phyloP scores from a whole-genome alignment of 768 basidiomycete species.

The Podaxis rugospora region DNA sequence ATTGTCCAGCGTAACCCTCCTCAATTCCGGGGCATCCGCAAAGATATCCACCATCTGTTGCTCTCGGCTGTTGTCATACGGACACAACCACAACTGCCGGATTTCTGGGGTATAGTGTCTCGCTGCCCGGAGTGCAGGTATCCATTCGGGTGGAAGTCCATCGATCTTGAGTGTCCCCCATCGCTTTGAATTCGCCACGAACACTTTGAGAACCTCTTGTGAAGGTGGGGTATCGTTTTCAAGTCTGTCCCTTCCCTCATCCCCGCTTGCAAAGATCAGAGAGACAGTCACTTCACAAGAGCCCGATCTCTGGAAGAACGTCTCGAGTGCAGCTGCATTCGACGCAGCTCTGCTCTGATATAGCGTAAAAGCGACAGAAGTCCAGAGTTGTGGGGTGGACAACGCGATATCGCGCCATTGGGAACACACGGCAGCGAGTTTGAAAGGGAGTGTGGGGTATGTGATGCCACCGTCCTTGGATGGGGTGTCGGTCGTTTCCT shows the following conservation, averaged over 20 bases:
- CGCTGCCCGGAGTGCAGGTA: background rate
- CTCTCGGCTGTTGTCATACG: conserved; percentile 8
- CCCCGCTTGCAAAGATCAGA: conserved; percentile 4
- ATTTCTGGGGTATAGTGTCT: background rate
- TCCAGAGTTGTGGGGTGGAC: conserved; percentile 9
- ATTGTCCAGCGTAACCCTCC: conserved; percentile 5
- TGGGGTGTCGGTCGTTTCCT: background rate
- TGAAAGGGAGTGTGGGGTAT: conserved; percentile 6
- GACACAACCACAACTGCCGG: conserved; percentile 4
- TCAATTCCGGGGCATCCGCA: background rate
- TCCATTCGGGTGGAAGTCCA: conserved; percentile 9
- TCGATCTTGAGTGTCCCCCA: conserved; percentile 8
- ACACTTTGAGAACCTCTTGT: background rate
- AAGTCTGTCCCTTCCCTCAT: conserved; percentile 1
- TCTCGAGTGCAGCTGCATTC: background rate
- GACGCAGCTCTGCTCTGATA: background rate
- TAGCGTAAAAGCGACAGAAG: conserved; percentile 6
- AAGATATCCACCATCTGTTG: conserved; percentile 10
- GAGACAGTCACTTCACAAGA: background rate
- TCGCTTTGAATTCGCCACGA: background rate
- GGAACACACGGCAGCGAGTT: conserved; percentile 7
- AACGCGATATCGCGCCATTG: conserved; percentile 10
- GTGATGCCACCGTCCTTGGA: conserved; percentile 5
- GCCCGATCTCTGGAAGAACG: background rate
- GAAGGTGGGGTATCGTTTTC: conserved; percentile 2